These are phyloP conservation scores for Psilocybe cyanescens DNA, from an alignment of 768 basidiomycete species.

Conservation along the genomic window DNA sequence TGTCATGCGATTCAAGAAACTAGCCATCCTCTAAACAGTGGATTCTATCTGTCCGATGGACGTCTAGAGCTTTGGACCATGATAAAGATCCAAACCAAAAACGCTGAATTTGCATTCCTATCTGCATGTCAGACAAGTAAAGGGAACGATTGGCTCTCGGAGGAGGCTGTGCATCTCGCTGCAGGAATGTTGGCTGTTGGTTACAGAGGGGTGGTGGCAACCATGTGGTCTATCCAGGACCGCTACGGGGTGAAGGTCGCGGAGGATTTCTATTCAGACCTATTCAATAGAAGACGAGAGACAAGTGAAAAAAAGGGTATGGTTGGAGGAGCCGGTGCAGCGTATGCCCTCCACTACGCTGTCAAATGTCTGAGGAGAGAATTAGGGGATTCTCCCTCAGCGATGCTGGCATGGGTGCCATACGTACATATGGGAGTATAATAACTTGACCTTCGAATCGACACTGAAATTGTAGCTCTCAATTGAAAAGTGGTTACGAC, in stretches of 20 bases:
- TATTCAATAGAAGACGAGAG: not conserved
- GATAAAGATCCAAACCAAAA: not conserved
- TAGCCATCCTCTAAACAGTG: constrained; percentile 6
- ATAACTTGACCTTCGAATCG: not conserved
- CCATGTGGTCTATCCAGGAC: constrained; percentile 20
- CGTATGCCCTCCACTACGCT: not conserved
- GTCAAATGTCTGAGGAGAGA: not conserved
- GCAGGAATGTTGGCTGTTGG: constrained; percentile 18
- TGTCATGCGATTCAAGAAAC: constrained; percentile 11
- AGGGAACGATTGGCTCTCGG: constrained; percentile 1
- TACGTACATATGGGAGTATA: constrained; percentile 11
- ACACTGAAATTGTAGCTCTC: too few species aligned
- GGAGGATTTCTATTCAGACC: not conserved
- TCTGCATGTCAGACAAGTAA: constrained; percentile 8
- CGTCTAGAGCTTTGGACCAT: not conserved
- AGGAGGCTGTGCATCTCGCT: constrained; percentile 16
- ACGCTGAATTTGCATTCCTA: constrained; percentile 9
- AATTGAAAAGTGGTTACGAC: too few species aligned
- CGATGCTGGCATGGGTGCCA: constrained; percentile 9
- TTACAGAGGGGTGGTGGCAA: constrained; percentile 13
- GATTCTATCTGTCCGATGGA: constrained; percentile 1
- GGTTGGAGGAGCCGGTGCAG: not conserved
- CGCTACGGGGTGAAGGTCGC: not conserved
- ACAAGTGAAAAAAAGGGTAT: not conserved
- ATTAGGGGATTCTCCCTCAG: not conserved